These are phyloP conservation scores for Pogostemon cablin DNA, from an alignment of 257 asterid species.

Conservation along the genomic window DNA sequence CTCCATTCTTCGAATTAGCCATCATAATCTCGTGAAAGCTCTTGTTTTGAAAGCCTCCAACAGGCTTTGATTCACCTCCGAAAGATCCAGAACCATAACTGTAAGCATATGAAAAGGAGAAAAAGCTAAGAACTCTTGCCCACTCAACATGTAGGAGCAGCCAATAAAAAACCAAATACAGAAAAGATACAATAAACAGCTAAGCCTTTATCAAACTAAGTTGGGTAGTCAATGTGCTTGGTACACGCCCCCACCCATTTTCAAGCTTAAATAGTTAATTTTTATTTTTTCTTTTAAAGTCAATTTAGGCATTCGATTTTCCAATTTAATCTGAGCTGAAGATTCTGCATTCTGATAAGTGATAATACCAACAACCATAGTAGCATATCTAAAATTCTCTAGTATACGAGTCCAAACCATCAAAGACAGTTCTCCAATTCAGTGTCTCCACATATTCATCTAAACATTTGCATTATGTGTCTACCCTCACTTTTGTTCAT, in stretches of 20 bases:
- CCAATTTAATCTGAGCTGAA: not conserved
- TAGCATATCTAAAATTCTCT: not conserved
- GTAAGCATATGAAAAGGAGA: slow-evolving; percentile 20
- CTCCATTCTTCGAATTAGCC: slow-evolving; percentile 43
- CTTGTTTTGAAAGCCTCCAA: slow-evolving; percentile 46
- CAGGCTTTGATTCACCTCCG: slow-evolving; percentile 32
- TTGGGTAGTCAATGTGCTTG: not conserved
- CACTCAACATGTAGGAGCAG: not conserved
- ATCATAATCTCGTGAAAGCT: slow-evolving; percentile 62
- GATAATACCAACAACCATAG: not conserved
- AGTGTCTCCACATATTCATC: not conserved
- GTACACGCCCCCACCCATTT: not conserved
- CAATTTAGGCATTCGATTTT: not conserved
- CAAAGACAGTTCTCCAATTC: not conserved
- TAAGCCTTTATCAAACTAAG: not conserved
- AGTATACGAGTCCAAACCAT: not conserved
- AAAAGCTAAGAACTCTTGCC: not conserved
- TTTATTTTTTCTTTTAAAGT: not conserved
- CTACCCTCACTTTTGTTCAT: not conserved
- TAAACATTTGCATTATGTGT: not conserved
- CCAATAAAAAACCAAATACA: not conserved
- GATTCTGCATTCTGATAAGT: not conserved
- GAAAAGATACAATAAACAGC: not conserved
- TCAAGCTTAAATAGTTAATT: not conserved
- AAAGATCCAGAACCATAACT: slow-evolving; percentile 51